Percentiles rank a stretch among this genome's conserved stretches.
Evolutionary conservation across 1,139 yeast species (phyloP).

Genomic region (Suhomyces maxii): DNA sequence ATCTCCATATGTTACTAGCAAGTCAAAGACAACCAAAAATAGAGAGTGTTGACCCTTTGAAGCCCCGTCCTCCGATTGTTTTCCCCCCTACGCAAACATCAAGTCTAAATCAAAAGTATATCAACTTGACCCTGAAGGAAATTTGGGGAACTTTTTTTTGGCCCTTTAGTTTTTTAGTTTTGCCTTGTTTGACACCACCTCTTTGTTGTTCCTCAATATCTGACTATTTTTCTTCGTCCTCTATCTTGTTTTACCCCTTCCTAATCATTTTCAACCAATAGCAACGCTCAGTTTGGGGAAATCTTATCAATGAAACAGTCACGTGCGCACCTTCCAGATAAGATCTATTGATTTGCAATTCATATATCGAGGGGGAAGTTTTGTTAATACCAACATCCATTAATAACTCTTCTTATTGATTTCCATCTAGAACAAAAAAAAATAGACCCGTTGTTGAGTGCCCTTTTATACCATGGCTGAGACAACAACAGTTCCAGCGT

Average conservation of each 20-base stretch:
- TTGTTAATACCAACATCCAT: background rate
- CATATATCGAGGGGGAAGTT: background rate
- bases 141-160: no score
- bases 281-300: background rate
- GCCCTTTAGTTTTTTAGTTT: no score
- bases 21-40: no score
- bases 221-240: background rate
- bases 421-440: no score
- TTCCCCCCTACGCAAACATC: no score
- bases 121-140: no score
- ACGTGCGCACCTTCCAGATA: background rate
- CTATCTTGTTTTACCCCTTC: background rate
- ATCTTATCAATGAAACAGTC: background rate
- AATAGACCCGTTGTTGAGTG: no score
- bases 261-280: background rate
- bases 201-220: background rate
- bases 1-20: no score
- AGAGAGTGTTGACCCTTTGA: no score
- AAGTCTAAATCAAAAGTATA: no score
- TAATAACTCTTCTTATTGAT: background rate
- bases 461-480: background rate
- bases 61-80: no score
- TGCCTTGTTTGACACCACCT: no score
- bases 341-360: background rate
- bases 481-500: background rate